Evolutionary conservation across 495 filamentous ascomycete genomes (phyloP).

Genomic region (Lindgomyces ingoldianus): DNA sequence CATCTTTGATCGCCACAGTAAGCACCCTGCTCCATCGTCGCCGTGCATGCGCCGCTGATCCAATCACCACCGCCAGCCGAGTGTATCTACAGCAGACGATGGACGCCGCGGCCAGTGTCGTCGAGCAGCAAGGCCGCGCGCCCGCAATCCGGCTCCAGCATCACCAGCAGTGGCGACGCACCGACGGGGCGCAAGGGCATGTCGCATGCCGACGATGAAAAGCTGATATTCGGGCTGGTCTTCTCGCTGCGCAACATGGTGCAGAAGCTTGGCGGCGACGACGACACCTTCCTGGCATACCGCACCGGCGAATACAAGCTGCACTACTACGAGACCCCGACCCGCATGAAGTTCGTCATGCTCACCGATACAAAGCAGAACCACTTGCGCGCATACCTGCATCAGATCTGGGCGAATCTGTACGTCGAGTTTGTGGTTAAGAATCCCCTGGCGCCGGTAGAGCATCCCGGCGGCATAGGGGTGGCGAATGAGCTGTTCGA

Average conservation of each 20-base stretch:
- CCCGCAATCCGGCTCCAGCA: slow-evolving; percentile 41
- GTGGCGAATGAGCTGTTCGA: slow-evolving; percentile 96
- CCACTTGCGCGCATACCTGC: slow-evolving; percentile 87
- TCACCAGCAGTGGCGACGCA: slow-evolving; percentile 40
- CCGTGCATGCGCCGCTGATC: slow-evolving; percentile 3
- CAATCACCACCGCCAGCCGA: slow-evolving; percentile 61
- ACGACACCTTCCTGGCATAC: slow-evolving; percentile 88
- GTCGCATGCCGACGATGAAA: slow-evolving; percentile 83
- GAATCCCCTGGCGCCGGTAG: slow-evolving; percentile 85
- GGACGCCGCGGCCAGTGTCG: slow-evolving; percentile 58
- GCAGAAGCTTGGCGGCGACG: slow-evolving; percentile 84
- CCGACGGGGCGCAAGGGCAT: slow-evolving; percentile 47
- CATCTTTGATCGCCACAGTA: slow-evolving; percentile 98
- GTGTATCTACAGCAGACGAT: slow-evolving; percentile 92
- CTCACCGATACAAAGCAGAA: slow-evolving; percentile 85
- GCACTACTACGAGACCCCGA: slow-evolving; percentile 98
- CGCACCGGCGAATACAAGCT: slow-evolving; percentile 94
- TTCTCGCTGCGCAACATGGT: slow-evolving; percentile 98
- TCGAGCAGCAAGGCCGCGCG: slow-evolving; percentile 40
- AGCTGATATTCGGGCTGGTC: slow-evolving; percentile 93
- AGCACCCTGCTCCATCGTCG: slow-evolving; percentile 26
- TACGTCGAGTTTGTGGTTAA: slow-evolving; percentile 98
- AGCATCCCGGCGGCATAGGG: slow-evolving; percentile 84
- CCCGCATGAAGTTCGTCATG: slow-evolving; percentile 94
- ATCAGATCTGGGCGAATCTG: slow-evolving; percentile 98